Conservation (phyloP, 768 basidiomycete species). For the Chalciporus piperatus region DNA sequence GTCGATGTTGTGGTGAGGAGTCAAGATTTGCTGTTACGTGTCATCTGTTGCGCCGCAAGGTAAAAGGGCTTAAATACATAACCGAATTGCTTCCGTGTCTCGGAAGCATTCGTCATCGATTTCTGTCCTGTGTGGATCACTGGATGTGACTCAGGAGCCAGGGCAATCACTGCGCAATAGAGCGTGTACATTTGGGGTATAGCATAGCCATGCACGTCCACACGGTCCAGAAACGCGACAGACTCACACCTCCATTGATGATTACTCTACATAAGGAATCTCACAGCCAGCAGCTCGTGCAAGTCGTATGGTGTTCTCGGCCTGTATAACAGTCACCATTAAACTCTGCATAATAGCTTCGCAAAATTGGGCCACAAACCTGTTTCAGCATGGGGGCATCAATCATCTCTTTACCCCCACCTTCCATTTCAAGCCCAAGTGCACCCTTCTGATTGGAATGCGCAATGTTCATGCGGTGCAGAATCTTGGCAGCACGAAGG, state of each 20-base stretch:
- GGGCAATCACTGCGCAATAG: neutral
- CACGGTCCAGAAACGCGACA: neutral
- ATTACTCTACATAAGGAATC: slow-evolving; percentile 43
- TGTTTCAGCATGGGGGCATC: slow-evolving; percentile 91
- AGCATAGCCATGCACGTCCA: neutral
- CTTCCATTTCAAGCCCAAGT: slow-evolving; percentile 62
- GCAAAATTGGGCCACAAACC: slow-evolving; percentile 13
- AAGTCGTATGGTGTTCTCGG: slow-evolving; percentile 48
- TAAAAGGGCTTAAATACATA: no score
- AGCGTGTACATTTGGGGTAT: neutral
- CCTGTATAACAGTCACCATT: slow-evolving; percentile 30
- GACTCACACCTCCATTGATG: neutral
- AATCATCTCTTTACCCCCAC: slow-evolving; percentile 72
- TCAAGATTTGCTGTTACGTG: neutral
- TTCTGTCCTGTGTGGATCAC: no score
- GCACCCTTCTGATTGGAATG: slow-evolving; percentile 59
- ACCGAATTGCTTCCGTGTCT: no score
- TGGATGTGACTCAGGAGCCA: no score
- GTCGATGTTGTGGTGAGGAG: neutral
- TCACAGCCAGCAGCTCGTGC: slow-evolving; percentile 54
- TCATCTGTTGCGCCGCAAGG: no score
- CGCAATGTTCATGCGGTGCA: slow-evolving; percentile 60
- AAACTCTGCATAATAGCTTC: neutral
- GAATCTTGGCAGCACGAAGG: slow-evolving; percentile 67
- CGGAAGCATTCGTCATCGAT: no score